Base-by-base conservation (phyloP, 2,329 filamentous ascomycete species). In the Chaetomium globosum region DNA sequence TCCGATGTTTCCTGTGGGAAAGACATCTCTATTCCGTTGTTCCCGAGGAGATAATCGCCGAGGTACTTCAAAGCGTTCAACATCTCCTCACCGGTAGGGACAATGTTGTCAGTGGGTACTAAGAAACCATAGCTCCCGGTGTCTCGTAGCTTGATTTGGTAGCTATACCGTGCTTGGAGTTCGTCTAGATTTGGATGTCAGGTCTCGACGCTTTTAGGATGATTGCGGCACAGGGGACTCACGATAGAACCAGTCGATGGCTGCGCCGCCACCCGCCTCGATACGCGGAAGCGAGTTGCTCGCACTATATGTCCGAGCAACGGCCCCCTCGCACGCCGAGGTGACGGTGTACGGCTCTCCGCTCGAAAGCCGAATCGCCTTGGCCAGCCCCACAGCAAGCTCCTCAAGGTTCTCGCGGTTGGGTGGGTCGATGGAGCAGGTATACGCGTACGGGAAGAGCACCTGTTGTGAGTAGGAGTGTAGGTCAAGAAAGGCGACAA, bases 381-480 rank as follows among this genome's bases (percentile, higher is more conserved):
- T 97, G 64, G 92, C 90, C 31, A 99, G 83, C 30, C 93, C 94
- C 63, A 93, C 84, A 1, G 89, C 95, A 21, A 98, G 84, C 77
- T 99, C 95, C 77, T 97, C 87, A 1, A 99, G 84, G 72, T 96
- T 96, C 78, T 99, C 95, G 19, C 95, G 81, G 46, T 93, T 93
- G 0, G 94, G 93, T 13, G 95, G 94, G 31, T 88, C 81, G 5
- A 85, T 82, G 6, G 82, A 80, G 80, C 95, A 99, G 13, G 91
- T 91, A 78, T 92, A 97, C 5, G 91, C 89, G 75, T 93, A 98
- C 0, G 95, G 95, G 75, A 95, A 97, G 9, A 98, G 83, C 26
- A 99, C 89, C 77, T 97, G 91, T 78, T 99, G 93, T 0, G 92
- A 96, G 77, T 98, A 99, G 1, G 92, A 94, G 77, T 99, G 95